Evolutionary conservation across 306 rosid species (phyloP).

Genomic region (Rubus parviflorus): DNA sequence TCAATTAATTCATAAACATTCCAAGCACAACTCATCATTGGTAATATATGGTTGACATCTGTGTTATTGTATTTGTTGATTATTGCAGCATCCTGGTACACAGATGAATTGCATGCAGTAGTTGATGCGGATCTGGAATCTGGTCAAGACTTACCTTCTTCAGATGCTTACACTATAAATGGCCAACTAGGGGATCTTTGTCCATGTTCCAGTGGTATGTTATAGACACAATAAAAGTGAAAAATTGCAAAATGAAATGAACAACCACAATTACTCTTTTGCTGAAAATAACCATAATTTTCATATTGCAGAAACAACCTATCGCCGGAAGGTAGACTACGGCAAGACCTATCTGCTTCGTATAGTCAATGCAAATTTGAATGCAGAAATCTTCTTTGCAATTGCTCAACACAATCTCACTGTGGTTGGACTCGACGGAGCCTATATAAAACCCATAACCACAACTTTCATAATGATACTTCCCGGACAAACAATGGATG

Average conservation of each 20-base stretch:
- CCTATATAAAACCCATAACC: conserved; percentile 19
- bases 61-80: neutral
- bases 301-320: neutral
- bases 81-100: conserved; percentile 17
- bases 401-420: conserved; percentile 22
- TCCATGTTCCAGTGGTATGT: conserved; percentile 12
- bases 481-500: conserved; percentile 35
- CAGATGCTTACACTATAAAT: conserved; percentile 13
- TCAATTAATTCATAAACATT: too few species aligned
- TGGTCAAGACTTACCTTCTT: conserved; percentile 1
- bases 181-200: conserved; percentile 19
- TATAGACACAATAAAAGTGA: neutral
- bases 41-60: too few species aligned
- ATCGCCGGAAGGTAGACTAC: conserved; percentile 8
- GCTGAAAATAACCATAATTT: too few species aligned
- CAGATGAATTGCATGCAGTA: neutral
- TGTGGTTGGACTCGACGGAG: conserved; percentile 21
- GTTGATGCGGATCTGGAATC: neutral
- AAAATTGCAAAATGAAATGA: neutral
- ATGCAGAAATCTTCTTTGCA: conserved; percentile 31
- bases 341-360: conserved; percentile 36
- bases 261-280: too few species aligned
- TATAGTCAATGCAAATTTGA: conserved; percentile 27
- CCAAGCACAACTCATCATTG: too few species aligned
- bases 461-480: neutral